Evolutionary conservation across 192 early-diverging fungal genomes (phyloP).

Genomic region (Podila epicladia): DNA sequence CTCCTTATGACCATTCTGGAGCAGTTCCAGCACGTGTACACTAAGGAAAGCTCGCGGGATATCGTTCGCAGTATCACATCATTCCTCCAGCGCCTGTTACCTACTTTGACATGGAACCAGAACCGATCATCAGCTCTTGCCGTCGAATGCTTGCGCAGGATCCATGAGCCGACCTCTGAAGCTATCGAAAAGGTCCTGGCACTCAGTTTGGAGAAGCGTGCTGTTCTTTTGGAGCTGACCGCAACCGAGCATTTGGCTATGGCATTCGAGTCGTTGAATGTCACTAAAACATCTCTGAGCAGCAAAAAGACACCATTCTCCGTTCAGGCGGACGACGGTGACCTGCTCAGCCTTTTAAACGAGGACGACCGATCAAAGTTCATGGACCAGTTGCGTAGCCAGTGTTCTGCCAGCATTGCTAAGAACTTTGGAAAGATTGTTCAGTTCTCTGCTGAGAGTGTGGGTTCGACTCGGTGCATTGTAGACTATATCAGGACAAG

Average conservation of each 20-base stretch:
- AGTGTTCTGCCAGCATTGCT: slow-evolving; percentile 26
- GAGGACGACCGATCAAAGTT: slow-evolving; percentile 10
- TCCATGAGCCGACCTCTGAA: slow-evolving; percentile 19
- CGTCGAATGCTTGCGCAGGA: slow-evolving; percentile 24
- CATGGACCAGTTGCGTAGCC: slow-evolving; percentile 7
- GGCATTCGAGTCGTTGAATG: slow-evolving; percentile 7
- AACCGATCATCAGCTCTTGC: slow-evolving; percentile 37
- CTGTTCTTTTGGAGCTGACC: not conserved
- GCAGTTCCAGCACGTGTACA: slow-evolving; percentile 50
- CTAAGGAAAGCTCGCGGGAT: slow-evolving; percentile 25
- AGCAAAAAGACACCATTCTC: not conserved
- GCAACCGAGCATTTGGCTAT: slow-evolving; percentile 27
- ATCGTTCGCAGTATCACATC: slow-evolving; percentile 22
- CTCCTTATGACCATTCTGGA: slow-evolving; percentile 57
- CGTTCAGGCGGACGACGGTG: not conserved
- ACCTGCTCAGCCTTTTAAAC: slow-evolving; percentile 8
- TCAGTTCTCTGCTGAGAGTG: slow-evolving; percentile 12
- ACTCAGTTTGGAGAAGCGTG: slow-evolving; percentile 15
- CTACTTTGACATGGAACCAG: slow-evolving; percentile 49
- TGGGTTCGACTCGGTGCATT: slow-evolving; percentile 30
- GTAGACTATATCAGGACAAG: slow-evolving; percentile 51
- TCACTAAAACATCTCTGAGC: not conserved
- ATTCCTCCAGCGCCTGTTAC: slow-evolving; percentile 52
- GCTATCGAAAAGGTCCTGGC: slow-evolving; percentile 1
- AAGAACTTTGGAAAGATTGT: slow-evolving; percentile 31